A percentile compares a stretch with the other conserved stretches of the same genome.
These are phyloP conservation scores for Inonotus hispidus DNA, from an alignment of 1,284 basidiomycete species.

Conservation along the genomic window DNA sequence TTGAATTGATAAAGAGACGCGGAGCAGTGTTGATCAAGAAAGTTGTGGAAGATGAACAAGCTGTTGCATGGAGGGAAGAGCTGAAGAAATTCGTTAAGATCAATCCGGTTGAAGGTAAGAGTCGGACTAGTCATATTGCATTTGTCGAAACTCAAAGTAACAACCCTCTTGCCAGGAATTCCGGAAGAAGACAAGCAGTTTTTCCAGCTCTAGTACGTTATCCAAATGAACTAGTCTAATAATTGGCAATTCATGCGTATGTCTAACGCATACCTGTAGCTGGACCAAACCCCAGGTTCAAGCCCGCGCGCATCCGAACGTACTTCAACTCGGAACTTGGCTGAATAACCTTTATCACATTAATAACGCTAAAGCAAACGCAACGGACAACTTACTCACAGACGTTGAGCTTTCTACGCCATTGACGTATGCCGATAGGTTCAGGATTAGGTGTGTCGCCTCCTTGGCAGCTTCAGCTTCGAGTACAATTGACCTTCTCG, in stretches of 20 bases:
- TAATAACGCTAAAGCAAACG: not conserved
- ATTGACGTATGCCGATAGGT: slow-evolving; percentile 76
- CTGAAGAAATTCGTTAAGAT: slow-evolving; percentile 50
- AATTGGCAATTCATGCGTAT: not conserved
- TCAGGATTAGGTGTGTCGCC: slow-evolving; percentile 51
- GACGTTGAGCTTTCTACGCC: slow-evolving; percentile 67
- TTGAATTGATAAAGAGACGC: slow-evolving; percentile 47
- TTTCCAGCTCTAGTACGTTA: slow-evolving; percentile 60
- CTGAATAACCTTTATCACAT: slow-evolving; percentile 59
- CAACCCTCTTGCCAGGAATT: slow-evolving; percentile 34
- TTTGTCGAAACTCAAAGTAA: not conserved
- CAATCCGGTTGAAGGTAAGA: slow-evolving; percentile 50
- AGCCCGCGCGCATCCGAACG: slow-evolving; percentile 70
- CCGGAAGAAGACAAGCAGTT: slow-evolving; percentile 63
- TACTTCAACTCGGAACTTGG: slow-evolving; percentile 54
- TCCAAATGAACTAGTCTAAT: too few species aligned
- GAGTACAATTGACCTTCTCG: not conserved
- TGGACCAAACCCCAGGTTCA: slow-evolving; percentile 69
- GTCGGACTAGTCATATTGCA: not conserved
- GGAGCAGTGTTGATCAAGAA: slow-evolving; percentile 58
- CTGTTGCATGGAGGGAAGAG: slow-evolving; percentile 50
- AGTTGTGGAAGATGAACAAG: slow-evolving; percentile 53
- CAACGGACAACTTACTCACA: slow-evolving; percentile 33
- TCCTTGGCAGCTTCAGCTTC: not conserved
- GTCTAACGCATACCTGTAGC: slow-evolving; percentile 28